Base-by-base conservation (phyloP, 2,329 filamentous ascomycete genomes). In the Lomentospora prolificans region DNA sequence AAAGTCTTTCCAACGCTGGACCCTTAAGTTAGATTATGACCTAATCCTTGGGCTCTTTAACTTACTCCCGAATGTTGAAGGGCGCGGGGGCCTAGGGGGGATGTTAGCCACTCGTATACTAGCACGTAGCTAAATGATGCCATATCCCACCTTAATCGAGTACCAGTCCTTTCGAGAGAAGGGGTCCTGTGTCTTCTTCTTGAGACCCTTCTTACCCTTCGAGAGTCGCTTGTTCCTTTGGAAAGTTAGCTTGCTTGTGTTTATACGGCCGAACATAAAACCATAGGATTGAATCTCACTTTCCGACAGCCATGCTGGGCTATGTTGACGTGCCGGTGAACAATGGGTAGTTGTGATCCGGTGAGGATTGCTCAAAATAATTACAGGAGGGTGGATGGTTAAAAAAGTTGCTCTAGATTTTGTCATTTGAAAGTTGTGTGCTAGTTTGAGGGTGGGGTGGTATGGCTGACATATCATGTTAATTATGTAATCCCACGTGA, bases 211-310 rank as follows among this genome's bases (percentile, higher is more conserved):
- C 90, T 97, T 99, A 81, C 94, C 94, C 86, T 99, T 99, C 66
- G 94, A 97, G 82, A 99, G 86, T 84, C 94, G 90, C 90, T 99
- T 99, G 87, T 99, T 99, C 89, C 87, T 90, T 67, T n/a, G n/a
- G 39, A 57, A 5, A 14, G 28, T 5, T n/a, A 17, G 12, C 12
- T n/a, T 31, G 48, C n/a, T n/a, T n/a, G n/a, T n/a, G n/a, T n/a
- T n/a, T n/a, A n/a, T n/a, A n/a, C n/a, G n/a, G n/a, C n/a, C n/a
- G n/a, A n/a, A n/a, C n/a, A n/a, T n/a, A n/a, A n/a, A n/a, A n/a
- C n/a, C n/a, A n/a, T n/a, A n/a, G n/a, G 50, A 22, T 1, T 14
- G 30, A 28, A n/a, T 63, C 77, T 72, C 72, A 80, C 77, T 80
- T 80, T 76, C 77, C 77, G 75, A 80, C 77, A 72, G 77, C 77